Evolutionary conservation across 2,329 filamentous ascomycete species (phyloP).

Genomic region (Trichoderma sp.): DNA sequence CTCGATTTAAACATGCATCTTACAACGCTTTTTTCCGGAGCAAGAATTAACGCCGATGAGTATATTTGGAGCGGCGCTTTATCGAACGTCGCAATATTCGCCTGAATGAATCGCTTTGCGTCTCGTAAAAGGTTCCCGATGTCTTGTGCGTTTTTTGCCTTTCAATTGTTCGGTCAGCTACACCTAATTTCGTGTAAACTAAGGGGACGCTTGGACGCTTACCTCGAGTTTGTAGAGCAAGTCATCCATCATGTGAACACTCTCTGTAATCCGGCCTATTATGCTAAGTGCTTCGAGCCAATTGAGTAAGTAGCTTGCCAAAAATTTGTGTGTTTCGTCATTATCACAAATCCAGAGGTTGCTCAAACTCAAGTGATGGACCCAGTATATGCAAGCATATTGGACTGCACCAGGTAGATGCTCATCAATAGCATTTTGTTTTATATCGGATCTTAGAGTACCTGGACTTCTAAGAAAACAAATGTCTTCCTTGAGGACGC

Average conservation of each 20-base stretch:
- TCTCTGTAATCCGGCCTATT: constrained; percentile 26
- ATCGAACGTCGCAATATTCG: constrained; percentile 17
- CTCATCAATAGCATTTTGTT: not conserved
- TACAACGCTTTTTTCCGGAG: constrained; percentile 25
- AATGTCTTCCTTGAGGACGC: constrained; percentile 31
- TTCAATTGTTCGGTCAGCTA: not conserved
- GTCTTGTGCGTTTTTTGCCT: not conserved
- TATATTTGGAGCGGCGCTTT: constrained; percentile 30
- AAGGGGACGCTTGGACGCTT: too few relatives aligned
- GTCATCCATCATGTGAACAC: constrained; percentile 11
- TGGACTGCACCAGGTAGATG: constrained; percentile 32
- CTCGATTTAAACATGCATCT: constrained; percentile 18
- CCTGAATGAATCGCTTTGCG: constrained; percentile 21
- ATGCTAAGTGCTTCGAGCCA: constrained; percentile 42
- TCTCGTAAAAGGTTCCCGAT: constrained; percentile 23
- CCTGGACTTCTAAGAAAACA: constrained; percentile 22
- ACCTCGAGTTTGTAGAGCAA: not conserved
- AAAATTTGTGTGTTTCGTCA: constrained; percentile 35
- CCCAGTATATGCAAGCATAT: constrained; percentile 44
- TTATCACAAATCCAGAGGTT: constrained; percentile 29
- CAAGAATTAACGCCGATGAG: constrained; percentile 27
- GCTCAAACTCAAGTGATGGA: constrained; percentile 33
- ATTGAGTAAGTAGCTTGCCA: constrained; percentile 39
- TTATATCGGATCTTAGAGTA: not conserved
- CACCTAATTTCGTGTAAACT: too few relatives aligned